phyloP scores from a whole-genome alignment of 164 flowering plant genomes.

The Aristolochia contorta region DNA sequence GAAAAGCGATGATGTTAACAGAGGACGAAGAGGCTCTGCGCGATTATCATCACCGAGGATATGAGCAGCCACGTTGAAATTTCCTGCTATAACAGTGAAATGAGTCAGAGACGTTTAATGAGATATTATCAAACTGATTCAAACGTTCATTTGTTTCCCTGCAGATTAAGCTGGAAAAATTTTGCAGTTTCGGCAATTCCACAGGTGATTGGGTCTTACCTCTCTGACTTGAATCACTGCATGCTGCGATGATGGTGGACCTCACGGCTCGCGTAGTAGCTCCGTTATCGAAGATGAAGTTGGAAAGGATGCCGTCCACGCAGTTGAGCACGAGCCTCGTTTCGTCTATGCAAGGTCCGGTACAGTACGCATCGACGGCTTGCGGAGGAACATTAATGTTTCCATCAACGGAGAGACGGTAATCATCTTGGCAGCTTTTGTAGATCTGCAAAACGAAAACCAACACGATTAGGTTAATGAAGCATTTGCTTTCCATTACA shows the following conservation, averaged over 20 bases:
- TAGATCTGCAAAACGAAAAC: constrained; percentile 37
- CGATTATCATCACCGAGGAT: constrained; percentile 19
- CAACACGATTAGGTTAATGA: too few species aligned
- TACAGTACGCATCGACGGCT: constrained; percentile 48
- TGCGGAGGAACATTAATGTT: constrained; percentile 47
- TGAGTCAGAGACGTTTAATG: background rate
- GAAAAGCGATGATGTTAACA: background rate
- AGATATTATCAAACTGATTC: background rate
- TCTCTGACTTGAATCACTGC: constrained; percentile 45
- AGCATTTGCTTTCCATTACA: too few species aligned
- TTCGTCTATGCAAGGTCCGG: constrained; percentile 69
- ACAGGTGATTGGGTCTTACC: constrained; percentile 23
- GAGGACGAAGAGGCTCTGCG: constrained; percentile 1
- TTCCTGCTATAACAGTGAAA: constrained; percentile 29
- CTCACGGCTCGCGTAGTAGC: constrained; percentile 48
- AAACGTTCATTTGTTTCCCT: background rate
- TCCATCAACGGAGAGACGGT: constrained; percentile 48
- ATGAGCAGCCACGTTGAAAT: constrained; percentile 66
- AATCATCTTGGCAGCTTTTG: constrained; percentile 55
- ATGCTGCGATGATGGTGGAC: constrained; percentile 54
- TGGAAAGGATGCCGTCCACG: constrained; percentile 30
- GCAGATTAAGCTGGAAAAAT: background rate
- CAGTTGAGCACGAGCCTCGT: constrained; percentile 69
- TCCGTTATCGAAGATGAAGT: constrained; percentile 58
- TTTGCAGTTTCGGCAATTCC: background rate